Evolutionary conservation across 2,329 filamentous ascomycete species (phyloP), one percentile per base, ranked within the genome.

Genomic region (Geoglossum cookeanum): DNA sequence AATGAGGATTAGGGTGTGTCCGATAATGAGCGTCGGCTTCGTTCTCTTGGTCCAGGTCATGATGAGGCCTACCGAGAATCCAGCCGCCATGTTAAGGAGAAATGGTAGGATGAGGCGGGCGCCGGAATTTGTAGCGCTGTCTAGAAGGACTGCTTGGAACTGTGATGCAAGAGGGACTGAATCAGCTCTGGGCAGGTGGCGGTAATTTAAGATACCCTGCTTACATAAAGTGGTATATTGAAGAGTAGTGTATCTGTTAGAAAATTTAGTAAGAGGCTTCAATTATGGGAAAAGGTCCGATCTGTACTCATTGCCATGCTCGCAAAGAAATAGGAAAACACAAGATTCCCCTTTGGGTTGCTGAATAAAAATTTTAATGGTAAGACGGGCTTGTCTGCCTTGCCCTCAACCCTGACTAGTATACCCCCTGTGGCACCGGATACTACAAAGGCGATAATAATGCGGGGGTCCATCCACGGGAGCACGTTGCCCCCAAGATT

Each of bases 401-500:
- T 68, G 11, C 72, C 71, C 64, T 83, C 77, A 32, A 75, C 71
- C 62, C 68, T 75, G 52, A 83, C 62, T 60, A 81, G 79, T 3
- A 72, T 59, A 0, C 76, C 74, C 59, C 76, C 77, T 58, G 69
- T 68, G 30, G 77, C 61, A 55, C 66, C 65, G 59, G 76, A 78
- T 58, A 77, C 65, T 55, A 64, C 62, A 15, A 83, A 71, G 0
- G 76, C 76, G 27, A 69, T 60, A 45, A 82, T 69, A 55, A 82
- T 75, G 44, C 81, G 65, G 0, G 79, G 79, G 62, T 83, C 78
- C 0, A 75, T 73, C 80, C 79, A 83, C 8, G 77, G 72, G n/a
- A 79, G 66, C 3, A 82, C 69, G 58, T 83, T 83, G n/a, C 80
- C 80, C 54, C 80, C 80, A 2, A 83, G 71, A 58, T 75, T 83